A percentile compares a stretch with the other conserved stretches of the same genome.
Conservation (phyloP, 805 yeast genomes). For the Nakazawaea ambrosiae region DNA sequence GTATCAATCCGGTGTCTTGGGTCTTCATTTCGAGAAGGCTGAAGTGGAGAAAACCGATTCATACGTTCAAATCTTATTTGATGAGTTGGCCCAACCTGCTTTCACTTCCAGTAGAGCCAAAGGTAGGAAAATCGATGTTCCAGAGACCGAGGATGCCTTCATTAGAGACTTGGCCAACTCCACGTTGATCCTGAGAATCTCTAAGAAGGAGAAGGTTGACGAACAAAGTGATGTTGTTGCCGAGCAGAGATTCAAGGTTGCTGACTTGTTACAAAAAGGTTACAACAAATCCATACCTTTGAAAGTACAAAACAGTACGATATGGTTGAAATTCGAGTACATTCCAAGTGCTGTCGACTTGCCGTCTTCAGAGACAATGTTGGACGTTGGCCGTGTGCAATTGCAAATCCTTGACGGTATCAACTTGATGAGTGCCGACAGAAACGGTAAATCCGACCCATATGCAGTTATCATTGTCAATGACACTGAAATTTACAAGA, state of each 20-base stretch:
- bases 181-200: constrained; percentile 45
- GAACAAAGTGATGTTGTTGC: constrained; percentile 41
- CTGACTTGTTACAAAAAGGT: constrained; percentile 46
- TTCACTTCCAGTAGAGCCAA: constrained; percentile 43
- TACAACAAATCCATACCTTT: constrained; percentile 39
- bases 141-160: constrained; percentile 52
- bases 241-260: constrained; percentile 43
- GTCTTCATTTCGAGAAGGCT: constrained; percentile 47
- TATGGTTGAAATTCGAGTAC: constrained; percentile 49
- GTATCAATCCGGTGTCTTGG: constrained; percentile 57
- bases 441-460: constrained; percentile 78
- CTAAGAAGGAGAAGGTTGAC: constrained; percentile 42
- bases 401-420: constrained; percentile 53
- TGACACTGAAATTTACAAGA: constrained; percentile 46
- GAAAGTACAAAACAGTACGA: constrained; percentile 29
- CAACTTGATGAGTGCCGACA: constrained; percentile 51
- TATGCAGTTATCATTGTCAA: constrained; percentile 45
- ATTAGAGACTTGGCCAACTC: constrained; percentile 68
- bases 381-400: constrained; percentile 60
- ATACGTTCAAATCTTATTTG: constrained; percentile 54
- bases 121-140: constrained; percentile 33
- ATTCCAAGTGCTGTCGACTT: constrained; percentile 50
- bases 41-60: constrained; percentile 38
- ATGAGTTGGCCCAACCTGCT: constrained; percentile 56
- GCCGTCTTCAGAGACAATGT: constrained; percentile 52